Evolutionary conservation across 495 filamentous ascomycete species (phyloP).

Genomic region (Lophiotrema nucula): DNA sequence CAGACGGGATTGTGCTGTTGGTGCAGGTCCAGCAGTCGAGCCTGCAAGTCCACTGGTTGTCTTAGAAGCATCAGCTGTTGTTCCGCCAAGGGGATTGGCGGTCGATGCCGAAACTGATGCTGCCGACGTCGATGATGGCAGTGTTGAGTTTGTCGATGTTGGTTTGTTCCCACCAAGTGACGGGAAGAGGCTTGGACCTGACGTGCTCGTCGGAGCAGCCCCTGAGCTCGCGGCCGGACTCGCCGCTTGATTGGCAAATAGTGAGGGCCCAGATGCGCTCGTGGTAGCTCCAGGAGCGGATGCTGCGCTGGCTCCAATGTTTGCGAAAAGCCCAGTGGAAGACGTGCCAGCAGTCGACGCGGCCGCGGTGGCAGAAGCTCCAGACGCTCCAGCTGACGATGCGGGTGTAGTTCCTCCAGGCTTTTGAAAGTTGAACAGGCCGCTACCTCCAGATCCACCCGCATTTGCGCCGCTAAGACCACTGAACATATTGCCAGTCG

Average conservation of each 20-base stretch:
- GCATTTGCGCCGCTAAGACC: conserved; percentile 34
- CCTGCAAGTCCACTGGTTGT: conserved; percentile 50
- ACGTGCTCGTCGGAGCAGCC: conserved; percentile 30
- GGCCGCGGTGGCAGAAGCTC: neutral
- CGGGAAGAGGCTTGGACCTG: conserved; percentile 26
- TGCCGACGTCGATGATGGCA: neutral
- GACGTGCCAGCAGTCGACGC: too few species aligned
- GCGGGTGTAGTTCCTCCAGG: neutral
- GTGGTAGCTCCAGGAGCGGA: conserved; percentile 31
- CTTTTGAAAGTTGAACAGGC: neutral
- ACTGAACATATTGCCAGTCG: conserved; percentile 42
- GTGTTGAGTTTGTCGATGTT: neutral
- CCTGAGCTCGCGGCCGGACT: conserved; percentile 22
- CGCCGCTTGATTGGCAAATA: neutral
- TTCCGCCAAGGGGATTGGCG: conserved; percentile 29
- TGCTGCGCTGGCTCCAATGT: conserved; percentile 9
- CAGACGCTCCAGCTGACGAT: neutral
- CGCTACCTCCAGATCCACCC: neutral
- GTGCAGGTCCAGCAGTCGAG: conserved; percentile 75
- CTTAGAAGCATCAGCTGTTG: conserved; percentile 33
- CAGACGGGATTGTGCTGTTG: conserved; percentile 76
- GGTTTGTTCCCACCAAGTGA: conserved; percentile 21
- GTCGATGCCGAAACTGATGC: neutral
- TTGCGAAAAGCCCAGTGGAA: neutral
- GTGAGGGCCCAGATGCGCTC: neutral